Evolutionary conservation across 2,329 filamentous ascomycete genomes (phyloP).

Genomic region (Fusarium sp.): DNA sequence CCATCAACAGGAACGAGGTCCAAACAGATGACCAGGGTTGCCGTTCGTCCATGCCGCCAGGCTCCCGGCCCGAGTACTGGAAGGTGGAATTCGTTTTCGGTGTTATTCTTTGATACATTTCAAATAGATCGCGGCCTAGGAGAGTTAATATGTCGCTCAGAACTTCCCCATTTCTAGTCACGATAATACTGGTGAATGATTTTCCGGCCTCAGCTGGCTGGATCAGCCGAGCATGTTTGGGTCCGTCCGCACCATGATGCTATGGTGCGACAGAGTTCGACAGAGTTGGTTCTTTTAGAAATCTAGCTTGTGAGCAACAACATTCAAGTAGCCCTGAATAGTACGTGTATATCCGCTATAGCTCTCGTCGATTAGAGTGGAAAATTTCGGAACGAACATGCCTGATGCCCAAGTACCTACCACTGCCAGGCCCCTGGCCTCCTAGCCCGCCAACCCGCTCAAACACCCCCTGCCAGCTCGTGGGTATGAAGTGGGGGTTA

Average conservation of each 20-base stretch:
- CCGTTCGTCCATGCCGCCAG: constrained; percentile 21
- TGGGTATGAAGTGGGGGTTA: constrained; percentile 48
- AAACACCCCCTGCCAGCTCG: constrained; percentile 42
- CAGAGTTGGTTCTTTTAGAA: not conserved
- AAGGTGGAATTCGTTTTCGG: constrained; percentile 22
- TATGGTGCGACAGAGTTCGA: not conserved
- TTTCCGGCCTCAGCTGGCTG: not conserved
- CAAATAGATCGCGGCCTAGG: constrained; percentile 4
- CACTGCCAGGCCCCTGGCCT: constrained; percentile 17
- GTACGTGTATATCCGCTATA: constrained; percentile 1
- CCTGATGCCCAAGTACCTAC: constrained; percentile 23
- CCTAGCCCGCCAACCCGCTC: constrained; percentile 33
- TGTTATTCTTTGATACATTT: constrained; percentile 18
- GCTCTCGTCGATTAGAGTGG: constrained; percentile 33
- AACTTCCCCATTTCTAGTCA: not conserved
- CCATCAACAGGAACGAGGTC: constrained; percentile 37
- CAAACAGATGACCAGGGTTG: constrained; percentile 32
- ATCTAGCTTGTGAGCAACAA: not conserved
- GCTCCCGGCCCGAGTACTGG: constrained; percentile 26
- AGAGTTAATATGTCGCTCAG: constrained; percentile 2
- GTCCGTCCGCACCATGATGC: not conserved
- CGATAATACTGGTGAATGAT: not conserved
- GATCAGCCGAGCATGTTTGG: no score
- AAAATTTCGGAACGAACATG: constrained; percentile 44
- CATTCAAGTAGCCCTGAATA: not conserved